Evolutionary conservation across 2,329 filamentous ascomycete genomes (phyloP).

Genomic region (Verticillium tricorpus): DNA sequence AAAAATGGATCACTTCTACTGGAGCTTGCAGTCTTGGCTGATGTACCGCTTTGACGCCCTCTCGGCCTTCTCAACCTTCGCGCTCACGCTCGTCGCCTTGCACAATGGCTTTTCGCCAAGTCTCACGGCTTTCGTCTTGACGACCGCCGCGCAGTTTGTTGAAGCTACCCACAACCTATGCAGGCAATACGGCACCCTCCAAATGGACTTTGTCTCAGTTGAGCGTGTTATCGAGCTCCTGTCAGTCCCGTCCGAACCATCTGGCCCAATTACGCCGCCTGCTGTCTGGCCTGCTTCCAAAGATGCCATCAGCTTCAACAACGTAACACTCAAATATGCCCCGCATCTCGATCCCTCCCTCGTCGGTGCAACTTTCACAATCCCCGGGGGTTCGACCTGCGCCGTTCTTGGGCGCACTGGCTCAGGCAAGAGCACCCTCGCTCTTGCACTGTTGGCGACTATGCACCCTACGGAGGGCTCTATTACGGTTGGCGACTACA

Average conservation of each 20-base stretch:
- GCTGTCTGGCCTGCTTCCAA: constrained; percentile 70
- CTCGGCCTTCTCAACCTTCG: constrained; percentile 68
- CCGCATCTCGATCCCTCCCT: constrained; percentile 72
- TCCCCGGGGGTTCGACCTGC: constrained; percentile 60
- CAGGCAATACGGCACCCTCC: constrained; percentile 74
- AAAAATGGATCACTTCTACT: constrained; percentile 95
- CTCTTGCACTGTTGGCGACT: constrained; percentile 53
- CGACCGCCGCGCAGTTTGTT: constrained; percentile 66
- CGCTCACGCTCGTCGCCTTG: constrained; percentile 69
- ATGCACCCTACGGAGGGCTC: constrained; percentile 44
- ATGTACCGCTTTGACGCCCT: constrained; percentile 72
- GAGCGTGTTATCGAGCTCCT: constrained; percentile 81
- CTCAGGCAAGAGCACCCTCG: constrained; percentile 79
- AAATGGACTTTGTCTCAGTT: constrained; percentile 89
- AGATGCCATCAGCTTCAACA: constrained; percentile 70
- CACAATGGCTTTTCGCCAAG: constrained; percentile 72
- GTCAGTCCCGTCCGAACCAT: constrained; percentile 69
- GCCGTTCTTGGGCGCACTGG: constrained; percentile 77
- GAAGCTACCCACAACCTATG: constrained; percentile 69
- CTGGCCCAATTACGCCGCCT: constrained; percentile 63
- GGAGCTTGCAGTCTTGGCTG: constrained; percentile 82
- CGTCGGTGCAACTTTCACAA: constrained; percentile 62
- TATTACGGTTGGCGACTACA: constrained; percentile 50
- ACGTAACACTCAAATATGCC: constrained; percentile 76
- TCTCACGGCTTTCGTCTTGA: constrained; percentile 77